A percentile compares a stretch with the other conserved stretches of the same genome.
Conservation (phyloP, 1,139 yeast species). For the Scheffersomyces parashehatae region DNA sequence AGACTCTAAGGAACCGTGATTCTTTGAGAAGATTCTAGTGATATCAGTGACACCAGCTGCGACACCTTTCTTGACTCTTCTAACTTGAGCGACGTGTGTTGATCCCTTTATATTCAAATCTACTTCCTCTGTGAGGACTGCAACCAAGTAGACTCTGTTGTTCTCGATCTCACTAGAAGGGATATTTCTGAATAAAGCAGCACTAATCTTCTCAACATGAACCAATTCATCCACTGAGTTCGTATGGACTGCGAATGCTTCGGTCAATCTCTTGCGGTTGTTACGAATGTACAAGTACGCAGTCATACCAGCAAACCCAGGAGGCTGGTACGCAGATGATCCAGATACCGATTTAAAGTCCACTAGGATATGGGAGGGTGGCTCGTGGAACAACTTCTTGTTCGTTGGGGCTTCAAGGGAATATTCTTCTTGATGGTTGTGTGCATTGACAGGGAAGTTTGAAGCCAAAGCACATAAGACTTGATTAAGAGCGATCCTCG, state of each 20-base stretch:
- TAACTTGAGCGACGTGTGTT: constrained; percentile 28
- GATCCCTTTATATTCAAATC: constrained; percentile 33
- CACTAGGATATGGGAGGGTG: constrained; percentile 76
- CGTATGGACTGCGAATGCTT: constrained; percentile 74
- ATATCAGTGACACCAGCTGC: constrained; percentile 91
- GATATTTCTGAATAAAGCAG: constrained; percentile 77
- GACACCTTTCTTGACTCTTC: constrained; percentile 68
- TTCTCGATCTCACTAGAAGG: constrained; percentile 69
- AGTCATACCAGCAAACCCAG: constrained; percentile 69
- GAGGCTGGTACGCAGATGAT: constrained; percentile 60
- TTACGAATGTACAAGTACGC: constrained; percentile 76
- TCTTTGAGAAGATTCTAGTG: constrained; percentile 71
- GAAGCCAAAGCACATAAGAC: constrained; percentile 72
- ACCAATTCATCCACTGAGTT: constrained; percentile 58
- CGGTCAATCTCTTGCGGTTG: constrained; percentile 66
- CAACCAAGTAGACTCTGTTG: constrained; percentile 66
- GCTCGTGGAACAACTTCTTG: constrained; percentile 48
- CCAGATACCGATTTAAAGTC: constrained; percentile 76
- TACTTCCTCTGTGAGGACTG: constrained; percentile 64
- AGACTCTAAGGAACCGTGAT: constrained; percentile 57
- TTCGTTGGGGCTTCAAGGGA: constrained; percentile 47
- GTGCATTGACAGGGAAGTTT: constrained; percentile 61
- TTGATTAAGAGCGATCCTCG: constrained; percentile 69
- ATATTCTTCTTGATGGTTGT: constrained; percentile 31
- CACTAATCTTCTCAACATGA: constrained; percentile 66